Conservation (phyloP, 2,329 filamentous ascomycete species). For the Ceratocystis harringtonii region DNA sequence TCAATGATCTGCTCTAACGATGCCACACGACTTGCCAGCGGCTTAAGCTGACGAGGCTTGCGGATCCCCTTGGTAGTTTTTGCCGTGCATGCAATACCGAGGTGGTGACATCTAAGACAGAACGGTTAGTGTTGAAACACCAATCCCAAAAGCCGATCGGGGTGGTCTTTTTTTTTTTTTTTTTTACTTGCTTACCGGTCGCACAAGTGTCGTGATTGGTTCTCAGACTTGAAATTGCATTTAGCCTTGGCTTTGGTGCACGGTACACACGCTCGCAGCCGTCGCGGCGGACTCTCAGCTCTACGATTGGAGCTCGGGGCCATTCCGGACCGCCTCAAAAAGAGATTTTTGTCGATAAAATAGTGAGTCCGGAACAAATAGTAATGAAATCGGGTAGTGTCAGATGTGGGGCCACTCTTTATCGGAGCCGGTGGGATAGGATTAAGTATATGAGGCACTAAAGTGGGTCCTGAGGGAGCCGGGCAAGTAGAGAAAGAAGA, state of each 20-base stretch:
- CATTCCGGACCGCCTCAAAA: background rate
- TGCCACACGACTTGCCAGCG: constrained; percentile 21
- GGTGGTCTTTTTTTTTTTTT: too few species aligned
- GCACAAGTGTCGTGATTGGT: constrained; percentile 15
- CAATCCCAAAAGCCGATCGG: background rate
- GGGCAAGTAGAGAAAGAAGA: background rate
- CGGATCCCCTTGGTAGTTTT: constrained; percentile 23
- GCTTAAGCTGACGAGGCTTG: constrained; percentile 23
- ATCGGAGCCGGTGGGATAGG: too few species aligned
- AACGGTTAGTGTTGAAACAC: background rate
- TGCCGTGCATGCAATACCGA: constrained; percentile 22
- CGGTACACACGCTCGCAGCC: constrained; percentile 18
- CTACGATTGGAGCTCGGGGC: constrained; percentile 4
- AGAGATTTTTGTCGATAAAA: too few species aligned
- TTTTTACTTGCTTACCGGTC: constrained; percentile 12
- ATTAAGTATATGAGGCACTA: too few species aligned
- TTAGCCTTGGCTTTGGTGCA: constrained; percentile 19
- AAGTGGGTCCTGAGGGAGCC: background rate
- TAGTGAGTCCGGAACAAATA: background rate
- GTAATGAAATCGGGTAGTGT: background rate
- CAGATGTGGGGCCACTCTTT: too few species aligned
- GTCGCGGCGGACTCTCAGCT: constrained; percentile 17
- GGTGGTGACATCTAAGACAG: constrained; percentile 20
- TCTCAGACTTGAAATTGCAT: constrained; percentile 17
- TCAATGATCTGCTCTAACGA: constrained; percentile 21